Evolutionary conservation across 352 stramenopile genomes (phyloP).

Genomic region (Elongisporangium senticosum): DNA sequence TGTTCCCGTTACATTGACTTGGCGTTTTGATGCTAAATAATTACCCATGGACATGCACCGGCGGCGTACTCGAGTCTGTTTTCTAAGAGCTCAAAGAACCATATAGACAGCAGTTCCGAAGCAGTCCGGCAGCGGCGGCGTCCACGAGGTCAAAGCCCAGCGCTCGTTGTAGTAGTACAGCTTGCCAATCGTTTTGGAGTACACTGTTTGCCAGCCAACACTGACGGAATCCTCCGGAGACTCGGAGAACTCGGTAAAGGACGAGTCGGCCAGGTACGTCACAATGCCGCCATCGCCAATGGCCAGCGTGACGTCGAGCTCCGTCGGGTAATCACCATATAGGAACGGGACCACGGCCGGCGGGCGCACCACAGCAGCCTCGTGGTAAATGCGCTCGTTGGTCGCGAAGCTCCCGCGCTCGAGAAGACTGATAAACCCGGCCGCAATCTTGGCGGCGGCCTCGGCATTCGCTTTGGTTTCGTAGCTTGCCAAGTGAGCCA

Average conservation of each 20-base stretch:
- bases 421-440: conserved; percentile 45
- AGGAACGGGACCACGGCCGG: background rate
- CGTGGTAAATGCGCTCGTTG: background rate
- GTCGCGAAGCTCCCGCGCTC: conserved; percentile 12
- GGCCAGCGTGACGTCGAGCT: conserved; percentile 32
- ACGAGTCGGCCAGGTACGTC: conserved; percentile 60
- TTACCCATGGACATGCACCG: conserved; percentile 5
- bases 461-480: conserved; percentile 53
- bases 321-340: background rate
- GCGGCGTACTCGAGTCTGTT: background rate
- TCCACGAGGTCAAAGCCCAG: conserved; percentile 74
- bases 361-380: background rate
- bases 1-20: conserved; percentile 18
- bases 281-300: conserved; percentile 67
- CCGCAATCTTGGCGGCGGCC: conserved; percentile 46
- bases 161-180: conserved; percentile 83
- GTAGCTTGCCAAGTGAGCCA: conserved; percentile 43
- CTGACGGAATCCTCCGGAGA: conserved; percentile 23
- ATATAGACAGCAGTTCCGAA: conserved; percentile 59
- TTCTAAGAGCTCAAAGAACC: conserved; percentile 44
- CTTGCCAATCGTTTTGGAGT: conserved; percentile 70
- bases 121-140: conserved; percentile 52
- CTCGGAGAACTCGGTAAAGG: conserved; percentile 46
- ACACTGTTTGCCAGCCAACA: conserved; percentile 57
- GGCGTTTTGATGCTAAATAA: conserved; percentile 22